These are phyloP conservation scores for Trichoderma sp. DNA, from an alignment of 2,329 filamentous ascomycete species.

Conservation along the genomic window DNA sequence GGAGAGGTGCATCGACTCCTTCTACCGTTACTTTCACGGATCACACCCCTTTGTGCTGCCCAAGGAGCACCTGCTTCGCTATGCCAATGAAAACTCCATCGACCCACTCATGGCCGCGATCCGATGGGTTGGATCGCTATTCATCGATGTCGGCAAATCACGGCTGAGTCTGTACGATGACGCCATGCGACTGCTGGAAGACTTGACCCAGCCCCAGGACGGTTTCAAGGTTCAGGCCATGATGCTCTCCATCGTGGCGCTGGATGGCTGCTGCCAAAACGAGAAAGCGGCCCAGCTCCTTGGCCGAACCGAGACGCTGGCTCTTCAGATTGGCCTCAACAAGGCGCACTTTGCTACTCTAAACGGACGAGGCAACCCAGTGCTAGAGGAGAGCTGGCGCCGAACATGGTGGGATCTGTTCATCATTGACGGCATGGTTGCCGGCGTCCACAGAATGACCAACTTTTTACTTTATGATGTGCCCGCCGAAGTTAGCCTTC, in stretches of 20 bases:
- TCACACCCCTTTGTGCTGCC: constrained; percentile 58
- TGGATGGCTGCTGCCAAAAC: constrained; percentile 74
- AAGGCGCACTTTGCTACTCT: constrained; percentile 61
- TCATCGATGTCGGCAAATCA: constrained; percentile 46
- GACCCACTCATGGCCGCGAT: constrained; percentile 52
- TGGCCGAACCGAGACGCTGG: constrained; percentile 63
- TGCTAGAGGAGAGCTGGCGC: constrained; percentile 78
- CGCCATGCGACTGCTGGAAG: constrained; percentile 50
- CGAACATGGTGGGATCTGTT: constrained; percentile 89
- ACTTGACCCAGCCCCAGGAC: constrained; percentile 46
- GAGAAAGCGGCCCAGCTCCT: constrained; percentile 66
- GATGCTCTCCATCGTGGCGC: constrained; percentile 69
- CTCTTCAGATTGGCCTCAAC: constrained; percentile 74
- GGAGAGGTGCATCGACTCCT: constrained; percentile 55
- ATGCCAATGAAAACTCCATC: constrained; percentile 47
- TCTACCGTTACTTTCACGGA: constrained; percentile 56
- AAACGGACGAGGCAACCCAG: constrained; percentile 60
- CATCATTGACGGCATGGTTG: constrained; percentile 79
- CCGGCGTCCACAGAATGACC: constrained; percentile 71
- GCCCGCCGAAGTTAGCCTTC: constrained; percentile 65
- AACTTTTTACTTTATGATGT: constrained; percentile 69
- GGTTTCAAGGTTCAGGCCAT: constrained; percentile 73
- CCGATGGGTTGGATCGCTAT: constrained; percentile 55
- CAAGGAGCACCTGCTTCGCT: constrained; percentile 46
- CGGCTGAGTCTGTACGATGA: constrained; percentile 56